Conservation (phyloP, 2,329 filamentous ascomycete species). For the Ophiosphaerella narmari region DNA sequence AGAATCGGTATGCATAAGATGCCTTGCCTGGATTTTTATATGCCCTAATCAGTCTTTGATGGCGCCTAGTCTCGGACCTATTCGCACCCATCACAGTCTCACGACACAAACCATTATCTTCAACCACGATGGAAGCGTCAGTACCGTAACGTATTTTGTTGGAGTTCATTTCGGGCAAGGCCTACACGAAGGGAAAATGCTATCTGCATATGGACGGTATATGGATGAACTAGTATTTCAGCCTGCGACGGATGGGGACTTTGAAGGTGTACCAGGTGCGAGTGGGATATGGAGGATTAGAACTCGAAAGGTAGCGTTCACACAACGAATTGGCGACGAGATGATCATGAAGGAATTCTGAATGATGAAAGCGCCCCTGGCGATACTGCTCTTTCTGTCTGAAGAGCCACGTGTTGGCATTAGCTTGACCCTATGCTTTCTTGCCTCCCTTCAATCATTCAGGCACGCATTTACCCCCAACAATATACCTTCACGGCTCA, state of each 20-base stretch:
- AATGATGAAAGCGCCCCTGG: neutral
- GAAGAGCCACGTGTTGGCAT: too few relatives aligned
- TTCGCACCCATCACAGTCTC: conserved; percentile 50
- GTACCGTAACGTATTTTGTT: conserved; percentile 48
- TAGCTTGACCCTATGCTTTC: too few relatives aligned
- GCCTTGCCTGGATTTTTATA: too few relatives aligned
- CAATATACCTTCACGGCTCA: neutral
- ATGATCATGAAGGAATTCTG: conserved; percentile 41
- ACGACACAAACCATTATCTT: conserved; percentile 50
- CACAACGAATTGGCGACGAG: conserved; percentile 42
- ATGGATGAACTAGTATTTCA: conserved; percentile 44
- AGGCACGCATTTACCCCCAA: neutral
- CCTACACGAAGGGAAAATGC: conserved; percentile 47
- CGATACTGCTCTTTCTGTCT: too few relatives aligned
- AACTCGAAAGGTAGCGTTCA: conserved; percentile 45
- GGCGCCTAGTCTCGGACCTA: conserved; percentile 41
- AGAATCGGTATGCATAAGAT: conserved; percentile 31
- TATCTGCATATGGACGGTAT: conserved; percentile 51
- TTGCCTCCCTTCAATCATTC: too few relatives aligned
- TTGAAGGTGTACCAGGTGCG: conserved; percentile 42
- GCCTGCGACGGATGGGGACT: conserved; percentile 21
- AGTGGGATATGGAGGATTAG: conserved; percentile 49
- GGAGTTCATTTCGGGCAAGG: conserved; percentile 51
- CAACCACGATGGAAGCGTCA: conserved; percentile 32
- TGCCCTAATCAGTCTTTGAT: neutral